These are phyloP conservation scores for Saitozyma sp. DNA, from an alignment of 768 basidiomycete genomes.

Conservation along the genomic window DNA sequence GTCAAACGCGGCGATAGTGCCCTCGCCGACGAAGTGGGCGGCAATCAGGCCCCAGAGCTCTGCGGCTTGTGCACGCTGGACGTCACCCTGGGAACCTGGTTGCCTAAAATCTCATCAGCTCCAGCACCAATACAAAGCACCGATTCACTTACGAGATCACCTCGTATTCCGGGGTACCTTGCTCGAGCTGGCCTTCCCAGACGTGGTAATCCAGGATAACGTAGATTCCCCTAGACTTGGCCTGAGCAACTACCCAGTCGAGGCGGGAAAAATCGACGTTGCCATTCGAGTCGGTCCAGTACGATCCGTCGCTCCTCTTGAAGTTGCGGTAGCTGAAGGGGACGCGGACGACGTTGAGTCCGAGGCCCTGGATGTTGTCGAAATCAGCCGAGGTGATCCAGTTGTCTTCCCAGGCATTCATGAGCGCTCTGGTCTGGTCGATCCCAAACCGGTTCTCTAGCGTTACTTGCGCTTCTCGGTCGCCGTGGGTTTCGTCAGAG, in stretches of 20 bases:
- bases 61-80: constrained; percentile 9
- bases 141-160: constrained; percentile 19
- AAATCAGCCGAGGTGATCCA: constrained; percentile 36
- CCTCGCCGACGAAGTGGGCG: constrained; percentile 34
- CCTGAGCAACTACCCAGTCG: constrained; percentile 44
- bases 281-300: constrained; percentile 23
- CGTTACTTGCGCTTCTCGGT: constrained; percentile 42
- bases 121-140: no score
- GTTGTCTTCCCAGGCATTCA: constrained; percentile 43
- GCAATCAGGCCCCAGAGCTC: constrained; percentile 44
- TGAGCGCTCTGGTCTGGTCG: constrained; percentile 24
- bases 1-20: constrained; percentile 40
- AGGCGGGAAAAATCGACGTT: constrained; percentile 30
- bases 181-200: constrained; percentile 39
- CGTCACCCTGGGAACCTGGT: constrained; percentile 10
- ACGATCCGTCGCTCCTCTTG: constrained; percentile 34
- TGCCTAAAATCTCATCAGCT: no score
- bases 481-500: constrained; percentile 36
- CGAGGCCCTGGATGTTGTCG: constrained; percentile 30
- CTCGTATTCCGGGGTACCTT: constrained; percentile 19
- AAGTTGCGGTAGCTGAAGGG: constrained; percentile 38
- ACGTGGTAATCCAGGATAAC: constrained; percentile 45
- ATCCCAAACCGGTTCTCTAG: constrained; percentile 39
- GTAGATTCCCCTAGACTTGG: constrained; percentile 35
- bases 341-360: constrained; percentile 41